These are phyloP conservation scores for Zygoascus hellenicus DNA, from an alignment of 1,139 yeast species.

Conservation along the genomic window DNA sequence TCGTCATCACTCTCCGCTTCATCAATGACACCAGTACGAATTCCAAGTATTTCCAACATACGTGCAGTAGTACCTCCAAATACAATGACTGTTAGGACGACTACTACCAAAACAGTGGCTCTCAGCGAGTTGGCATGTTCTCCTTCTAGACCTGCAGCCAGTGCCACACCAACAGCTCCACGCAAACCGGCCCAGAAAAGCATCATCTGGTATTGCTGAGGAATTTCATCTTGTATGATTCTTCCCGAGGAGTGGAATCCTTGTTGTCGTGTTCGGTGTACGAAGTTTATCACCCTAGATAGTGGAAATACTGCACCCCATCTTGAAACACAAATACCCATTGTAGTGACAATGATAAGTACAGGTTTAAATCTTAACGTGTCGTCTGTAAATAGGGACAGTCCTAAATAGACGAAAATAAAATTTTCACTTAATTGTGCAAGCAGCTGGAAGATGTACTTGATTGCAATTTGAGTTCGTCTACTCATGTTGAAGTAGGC, in stretches of 20 bases:
- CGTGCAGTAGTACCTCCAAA: conserved; percentile 99
- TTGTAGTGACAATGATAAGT: conserved; percentile 80
- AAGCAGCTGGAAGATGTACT: conserved; percentile 84
- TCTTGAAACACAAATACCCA: conserved; percentile 89
- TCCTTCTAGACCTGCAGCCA: conserved; percentile 96
- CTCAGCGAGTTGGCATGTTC: conserved; percentile 82
- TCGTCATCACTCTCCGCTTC: conserved; percentile 87
- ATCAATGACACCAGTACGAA: conserved; percentile 83
- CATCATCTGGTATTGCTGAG: conserved; percentile 97
- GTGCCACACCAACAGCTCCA: conserved; percentile 99
- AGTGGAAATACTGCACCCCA: conserved; percentile 98
- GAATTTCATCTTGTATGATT: conserved; percentile 77
- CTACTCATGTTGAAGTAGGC: conserved; percentile 97
- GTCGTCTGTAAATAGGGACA: conserved; percentile 91
- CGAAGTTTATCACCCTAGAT: conserved; percentile 76
- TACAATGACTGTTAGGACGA: conserved; percentile 88
- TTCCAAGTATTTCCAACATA: conserved; percentile 91
- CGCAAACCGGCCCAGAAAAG: conserved; percentile 98
- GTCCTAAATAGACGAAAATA: conserved; percentile 89
- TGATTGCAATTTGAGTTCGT: conserved; percentile 93
- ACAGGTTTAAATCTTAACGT: conserved; percentile 92
- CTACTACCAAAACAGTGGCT: conserved; percentile 95
- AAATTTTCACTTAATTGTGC: conserved; percentile 96
- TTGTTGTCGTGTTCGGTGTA: conserved; percentile 49
- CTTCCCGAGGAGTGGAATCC: conserved; percentile 37